phyloP scores from a whole-genome alignment of 495 filamentous ascomycete genomes.

The Jackrogersella multiformis region DNA sequence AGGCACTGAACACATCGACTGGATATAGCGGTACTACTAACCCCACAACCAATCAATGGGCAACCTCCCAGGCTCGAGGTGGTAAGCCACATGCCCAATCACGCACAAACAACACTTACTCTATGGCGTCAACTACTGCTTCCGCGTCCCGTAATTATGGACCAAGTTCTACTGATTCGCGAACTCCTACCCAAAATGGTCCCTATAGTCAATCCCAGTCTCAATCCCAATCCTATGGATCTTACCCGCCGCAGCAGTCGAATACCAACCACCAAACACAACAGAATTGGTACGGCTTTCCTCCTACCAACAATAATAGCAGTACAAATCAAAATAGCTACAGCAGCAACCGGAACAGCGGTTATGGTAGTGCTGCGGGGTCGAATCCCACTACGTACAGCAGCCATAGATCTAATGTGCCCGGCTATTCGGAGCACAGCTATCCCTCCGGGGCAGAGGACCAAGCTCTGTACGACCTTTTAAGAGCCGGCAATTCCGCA shows the following conservation, averaged over 20 bases:
- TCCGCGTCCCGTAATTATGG: constrained; percentile 35
- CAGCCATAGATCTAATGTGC: constrained; percentile 31
- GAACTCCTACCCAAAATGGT: constrained; percentile 19
- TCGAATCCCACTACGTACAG: constrained; percentile 29
- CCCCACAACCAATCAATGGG: constrained; percentile 35
- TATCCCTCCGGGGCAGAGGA: constrained; percentile 35
- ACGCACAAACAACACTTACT: constrained; percentile 26
- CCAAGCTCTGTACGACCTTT: constrained; percentile 41
- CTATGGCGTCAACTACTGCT: constrained; percentile 28
- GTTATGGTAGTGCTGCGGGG: constrained; percentile 19
- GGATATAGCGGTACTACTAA: constrained; percentile 25
- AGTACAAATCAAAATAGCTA: constrained; percentile 32
- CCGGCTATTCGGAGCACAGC: constrained; percentile 31
- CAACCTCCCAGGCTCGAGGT: constrained; percentile 36
- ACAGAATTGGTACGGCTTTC: constrained; percentile 43
- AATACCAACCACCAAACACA: constrained; percentile 36
- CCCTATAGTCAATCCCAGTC: constrained; percentile 38
- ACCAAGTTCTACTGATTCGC: constrained; percentile 23
- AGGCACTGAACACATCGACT: constrained; percentile 29
- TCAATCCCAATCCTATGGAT: constrained; percentile 33
- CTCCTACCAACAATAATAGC: constrained; percentile 21
- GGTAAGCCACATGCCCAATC: constrained; percentile 22
- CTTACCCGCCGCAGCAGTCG: constrained; percentile 37
- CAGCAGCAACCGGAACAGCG: constrained; percentile 27
- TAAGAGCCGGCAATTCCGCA: constrained; percentile 32